Conservation (phyloP, 495 filamentous ascomycete genomes). For the Eremomyces bilateralis region DNA sequence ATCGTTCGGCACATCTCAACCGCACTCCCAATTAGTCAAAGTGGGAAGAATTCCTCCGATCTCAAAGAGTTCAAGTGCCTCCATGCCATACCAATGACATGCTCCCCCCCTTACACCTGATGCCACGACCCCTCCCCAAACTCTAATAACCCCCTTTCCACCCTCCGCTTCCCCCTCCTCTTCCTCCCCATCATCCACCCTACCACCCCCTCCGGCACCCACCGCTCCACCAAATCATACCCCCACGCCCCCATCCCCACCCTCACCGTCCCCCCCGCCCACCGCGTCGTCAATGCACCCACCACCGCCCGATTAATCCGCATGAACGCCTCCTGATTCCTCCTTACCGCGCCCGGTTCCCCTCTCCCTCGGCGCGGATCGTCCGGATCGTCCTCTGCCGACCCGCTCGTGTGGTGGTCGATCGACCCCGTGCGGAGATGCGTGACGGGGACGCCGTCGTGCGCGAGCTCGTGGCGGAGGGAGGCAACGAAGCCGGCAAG, state of each 20-base stretch:
- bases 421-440: slow-evolving; percentile 78
- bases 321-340: slow-evolving; percentile 46
- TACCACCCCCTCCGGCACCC: slow-evolving; percentile 58
- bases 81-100: too few species aligned
- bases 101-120: slow-evolving; percentile 8
- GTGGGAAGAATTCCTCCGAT: too few species aligned
- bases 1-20: too few species aligned
- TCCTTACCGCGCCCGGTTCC: slow-evolving; percentile 31
- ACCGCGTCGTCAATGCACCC: slow-evolving; percentile 48
- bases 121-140: too few species aligned
- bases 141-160: too few species aligned
- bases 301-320: slow-evolving; percentile 70
- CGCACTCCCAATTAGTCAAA: too few species aligned
- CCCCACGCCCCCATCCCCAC: slow-evolving; percentile 62
- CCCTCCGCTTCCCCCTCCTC: too few species aligned
- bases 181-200: slow-evolving; percentile 74
- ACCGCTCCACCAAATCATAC: slow-evolving; percentile 72
- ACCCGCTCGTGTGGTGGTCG: slow-evolving; percentile 29
- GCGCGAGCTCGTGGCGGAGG: slow-evolving; percentile 51
- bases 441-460: slow-evolving; percentile 50
- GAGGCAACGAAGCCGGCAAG: slow-evolving; percentile 59
- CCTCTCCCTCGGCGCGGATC: slow-evolving; percentile 22
- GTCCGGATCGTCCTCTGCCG: slow-evolving; percentile 20
- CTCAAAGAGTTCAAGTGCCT: too few species aligned
- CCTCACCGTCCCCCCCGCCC: slow-evolving; percentile 31